Percentiles rank a stretch among this genome's conserved stretches.
Conservation (phyloP, 1,284 basidiomycete species). For the Trichosporon sp. region DNA sequence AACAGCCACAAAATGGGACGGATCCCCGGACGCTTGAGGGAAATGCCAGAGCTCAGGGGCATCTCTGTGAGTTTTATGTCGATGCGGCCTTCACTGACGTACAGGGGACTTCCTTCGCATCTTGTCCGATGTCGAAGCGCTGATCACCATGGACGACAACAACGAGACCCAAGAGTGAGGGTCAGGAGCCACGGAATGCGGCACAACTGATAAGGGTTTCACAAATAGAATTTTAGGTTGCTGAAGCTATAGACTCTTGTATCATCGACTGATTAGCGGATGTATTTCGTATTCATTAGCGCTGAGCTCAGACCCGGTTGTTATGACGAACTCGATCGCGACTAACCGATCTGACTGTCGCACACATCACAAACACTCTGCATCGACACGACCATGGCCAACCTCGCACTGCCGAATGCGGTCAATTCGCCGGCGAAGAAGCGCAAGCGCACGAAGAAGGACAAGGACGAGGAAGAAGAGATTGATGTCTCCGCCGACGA, state of each 20-base stretch:
- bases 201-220: not conserved
- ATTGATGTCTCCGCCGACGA: conserved; percentile 23
- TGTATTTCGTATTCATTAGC: not conserved
- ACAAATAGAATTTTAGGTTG: not conserved
- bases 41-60: conserved; percentile 64
- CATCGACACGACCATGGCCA: conserved; percentile 7
- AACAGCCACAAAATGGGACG: conserved; percentile 26
- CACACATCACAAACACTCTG: not conserved
- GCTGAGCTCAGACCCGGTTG: not conserved
- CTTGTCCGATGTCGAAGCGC: conserved; percentile 69
- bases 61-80: conserved; percentile 51
- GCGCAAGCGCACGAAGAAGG: conserved; percentile 16
- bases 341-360: too few relatives aligned
- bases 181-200: too few relatives aligned
- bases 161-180: conserved; percentile 13
- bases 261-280: not conserved
- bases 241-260: not conserved
- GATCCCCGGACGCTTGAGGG: conserved; percentile 44
- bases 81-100: not conserved
- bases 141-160: conserved; percentile 38
- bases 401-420: conserved; percentile 14
- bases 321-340: not conserved
- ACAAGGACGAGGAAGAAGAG: conserved; percentile 19
- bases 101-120: conserved; percentile 84
- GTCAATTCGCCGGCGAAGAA: conserved; percentile 16